Percentiles rank a stretch among this genome's conserved stretches.
Conservation (phyloP, 495 filamentous ascomycete species). For the Penicillium tannophilum region DNA sequence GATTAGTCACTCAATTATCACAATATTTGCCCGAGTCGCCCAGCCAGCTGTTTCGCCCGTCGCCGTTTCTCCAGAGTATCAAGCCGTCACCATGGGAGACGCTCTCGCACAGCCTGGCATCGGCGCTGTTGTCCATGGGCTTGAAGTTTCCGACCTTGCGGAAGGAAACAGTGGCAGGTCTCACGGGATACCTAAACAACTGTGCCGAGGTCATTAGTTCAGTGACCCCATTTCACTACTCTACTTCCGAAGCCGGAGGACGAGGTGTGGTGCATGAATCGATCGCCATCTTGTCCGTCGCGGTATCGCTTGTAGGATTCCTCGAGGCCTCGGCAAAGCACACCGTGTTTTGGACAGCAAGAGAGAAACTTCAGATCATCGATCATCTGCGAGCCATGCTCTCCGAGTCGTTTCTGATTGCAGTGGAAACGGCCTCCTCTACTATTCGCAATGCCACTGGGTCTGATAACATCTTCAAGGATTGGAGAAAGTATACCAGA, state of each 20-base stretch:
- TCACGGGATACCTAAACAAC: slow-evolving; percentile 67
- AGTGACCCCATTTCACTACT: slow-evolving; percentile 30
- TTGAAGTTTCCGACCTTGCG: slow-evolving; percentile 66
- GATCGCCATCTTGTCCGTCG: slow-evolving; percentile 67
- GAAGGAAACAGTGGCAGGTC: slow-evolving; percentile 57
- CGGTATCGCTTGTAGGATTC: slow-evolving; percentile 84
- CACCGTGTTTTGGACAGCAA: slow-evolving; percentile 74
- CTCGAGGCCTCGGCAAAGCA: slow-evolving; percentile 76
- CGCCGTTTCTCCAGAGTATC: slow-evolving; percentile 78
- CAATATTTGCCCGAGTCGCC: slow-evolving; percentile 84
- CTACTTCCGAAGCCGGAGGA: slow-evolving; percentile 51
- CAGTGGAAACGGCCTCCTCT: slow-evolving; percentile 84
- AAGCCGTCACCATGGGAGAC: slow-evolving; percentile 90
- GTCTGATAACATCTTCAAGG: slow-evolving; percentile 53
- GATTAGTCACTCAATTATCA: slow-evolving; percentile 69
- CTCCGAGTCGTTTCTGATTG: slow-evolving; percentile 78
- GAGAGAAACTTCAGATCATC: slow-evolving; percentile 70
- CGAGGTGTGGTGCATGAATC: slow-evolving; percentile 60
- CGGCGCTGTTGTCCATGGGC: slow-evolving; percentile 77
- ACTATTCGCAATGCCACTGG: slow-evolving; percentile 68
- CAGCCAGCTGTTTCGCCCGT: slow-evolving; percentile 71
- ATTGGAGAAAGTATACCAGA: slow-evolving; percentile 83
- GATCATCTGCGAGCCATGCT: slow-evolving; percentile 68
- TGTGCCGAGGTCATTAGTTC: slow-evolving; percentile 57
- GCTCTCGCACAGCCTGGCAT: slow-evolving; percentile 74